Base-by-base conservation (phyloP, 2,329 filamentous ascomycete species). In the Verticillium albo-atrum region DNA sequence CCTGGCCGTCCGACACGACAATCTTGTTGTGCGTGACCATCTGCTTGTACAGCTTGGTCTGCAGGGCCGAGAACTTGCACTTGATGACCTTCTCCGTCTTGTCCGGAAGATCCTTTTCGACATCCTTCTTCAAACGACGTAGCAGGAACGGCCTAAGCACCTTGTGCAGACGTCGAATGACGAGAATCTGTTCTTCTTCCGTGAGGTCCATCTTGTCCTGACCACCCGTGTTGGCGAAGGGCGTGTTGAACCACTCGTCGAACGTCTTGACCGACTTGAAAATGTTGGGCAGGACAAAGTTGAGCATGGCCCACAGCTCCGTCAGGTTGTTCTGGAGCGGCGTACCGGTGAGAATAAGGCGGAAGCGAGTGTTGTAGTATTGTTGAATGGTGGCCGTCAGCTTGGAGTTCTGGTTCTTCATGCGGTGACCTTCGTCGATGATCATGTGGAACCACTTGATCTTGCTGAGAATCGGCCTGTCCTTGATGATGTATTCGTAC, bases 361-460 rank as follows among this genome's bases (percentile, higher is more conserved):
- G 91, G 80, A 95, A 99, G 15, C 94, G 89, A 30, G 94, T 97
- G 69, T 84, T 89, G 78, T 99, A 99, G 80, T 98, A 98, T 63
- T 92, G 88, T 37, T 94, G 93, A 65, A 99, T 91, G 4, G 95
- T 98, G 65, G 88, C 92, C 75, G 92, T 97, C 67, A 99, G 83
- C 78, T 99, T 99, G 10, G 95, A 99, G 67, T 95, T 89, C 30
- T 91, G 84, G 76, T 99, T 99, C 85, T 99, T 99, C 95, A 99
- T 99, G 73, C 95, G 92, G 75, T 99, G 95, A 77, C 95, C 95
- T 81, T 99, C 95, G 69, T 99, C 95, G 66, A 99, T 95, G 68
- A 99, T 98, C 95, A 99, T 98, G 78, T 99, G 95, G 68, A 97
- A 89, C 95, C 95, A 99, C 77, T 98, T 98, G 77, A 99, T 94